Evolutionary conservation across 2,329 filamentous ascomycete genomes (phyloP).

Genomic region (Pyricularia sp.): DNA sequence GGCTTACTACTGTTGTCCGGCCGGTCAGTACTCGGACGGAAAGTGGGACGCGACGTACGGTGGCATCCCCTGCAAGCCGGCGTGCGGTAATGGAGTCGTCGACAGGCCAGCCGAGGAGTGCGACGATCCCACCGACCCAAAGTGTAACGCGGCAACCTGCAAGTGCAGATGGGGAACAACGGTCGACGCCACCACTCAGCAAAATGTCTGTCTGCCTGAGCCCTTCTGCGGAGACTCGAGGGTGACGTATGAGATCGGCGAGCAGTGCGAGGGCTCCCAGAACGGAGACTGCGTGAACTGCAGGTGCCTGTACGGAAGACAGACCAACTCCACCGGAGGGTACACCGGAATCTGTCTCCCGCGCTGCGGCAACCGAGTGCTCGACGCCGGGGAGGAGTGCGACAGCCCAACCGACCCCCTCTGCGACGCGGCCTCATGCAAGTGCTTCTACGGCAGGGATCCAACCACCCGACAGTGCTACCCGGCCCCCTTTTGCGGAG

Average conservation of each 20-base stretch:
- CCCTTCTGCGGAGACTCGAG: not conserved
- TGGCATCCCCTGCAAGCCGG: not conserved
- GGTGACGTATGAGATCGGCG: not conserved
- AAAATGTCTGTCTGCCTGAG: not conserved
- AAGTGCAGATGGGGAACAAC: not conserved
- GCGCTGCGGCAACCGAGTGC: not conserved
- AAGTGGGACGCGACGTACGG: not conserved
- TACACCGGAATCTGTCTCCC: not conserved
- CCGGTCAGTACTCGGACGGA: not conserved
- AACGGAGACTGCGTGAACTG: not conserved
- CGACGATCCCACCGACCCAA: not conserved
- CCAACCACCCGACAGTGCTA: not conserved
- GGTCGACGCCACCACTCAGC: not conserved
- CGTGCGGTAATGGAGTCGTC: not conserved
- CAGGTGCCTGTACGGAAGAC: not conserved
- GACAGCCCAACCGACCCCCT: not conserved
- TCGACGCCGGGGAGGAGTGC: not conserved
- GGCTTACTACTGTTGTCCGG: not conserved
- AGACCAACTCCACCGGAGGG: not conserved
- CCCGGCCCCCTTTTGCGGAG: not conserved
- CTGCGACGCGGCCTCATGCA: not conserved
- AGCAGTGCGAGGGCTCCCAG: not conserved
- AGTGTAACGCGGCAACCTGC: not conserved
- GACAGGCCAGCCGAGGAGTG: not conserved
- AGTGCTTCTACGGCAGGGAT: not conserved